Percentiles rank a stretch among this genome's conserved stretches.
phyloP scores from a whole-genome alignment of 2,329 filamentous ascomycete species.

The Neopestalotiopsis rosae region DNA sequence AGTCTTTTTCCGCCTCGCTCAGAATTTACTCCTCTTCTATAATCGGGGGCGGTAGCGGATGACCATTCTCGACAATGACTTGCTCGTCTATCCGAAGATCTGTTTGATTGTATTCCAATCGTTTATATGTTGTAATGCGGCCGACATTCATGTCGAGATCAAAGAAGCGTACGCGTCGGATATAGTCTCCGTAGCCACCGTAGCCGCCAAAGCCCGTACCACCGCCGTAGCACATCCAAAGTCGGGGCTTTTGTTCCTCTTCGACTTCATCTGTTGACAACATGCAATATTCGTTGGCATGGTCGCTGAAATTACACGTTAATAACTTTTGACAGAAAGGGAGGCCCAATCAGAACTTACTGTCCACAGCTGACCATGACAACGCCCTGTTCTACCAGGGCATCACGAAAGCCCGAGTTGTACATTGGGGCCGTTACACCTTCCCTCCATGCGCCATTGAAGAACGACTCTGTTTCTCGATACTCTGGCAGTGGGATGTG shows the following conservation, averaged over 20 bases:
- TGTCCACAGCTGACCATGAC: slow-evolving; percentile 91
- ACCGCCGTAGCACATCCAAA: slow-evolving; percentile 99
- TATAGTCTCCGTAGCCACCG: slow-evolving; percentile 85
- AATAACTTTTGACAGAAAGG: slow-evolving; percentile 17
- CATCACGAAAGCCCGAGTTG: slow-evolving; percentile 93
- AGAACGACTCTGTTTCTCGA: slow-evolving; percentile 60
- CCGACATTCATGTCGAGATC: slow-evolving; percentile 93
- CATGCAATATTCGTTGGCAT: slow-evolving; percentile 96
- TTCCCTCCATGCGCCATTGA: slow-evolving; percentile 79
- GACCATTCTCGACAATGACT: slow-evolving; percentile 69
- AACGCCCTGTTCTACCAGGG: slow-evolving; percentile 83
- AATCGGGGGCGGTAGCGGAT: slow-evolving; percentile 33
- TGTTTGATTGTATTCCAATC: slow-evolving; percentile 72
- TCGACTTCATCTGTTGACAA: slow-evolving; percentile 57
- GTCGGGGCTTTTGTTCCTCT: slow-evolving; percentile 62
- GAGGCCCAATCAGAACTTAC: slow-evolving; percentile 53
- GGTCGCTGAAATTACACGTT: slow-evolving; percentile 64
- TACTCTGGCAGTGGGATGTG: slow-evolving; percentile 97
- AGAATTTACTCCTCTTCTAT: slow-evolving; percentile 6
- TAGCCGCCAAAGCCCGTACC: slow-evolving; percentile 94
- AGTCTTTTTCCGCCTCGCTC: not conserved
- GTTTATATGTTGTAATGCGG: slow-evolving; percentile 89
- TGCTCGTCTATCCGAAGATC: slow-evolving; percentile 64
- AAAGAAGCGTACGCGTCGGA: slow-evolving; percentile 85
- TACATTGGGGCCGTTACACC: slow-evolving; percentile 84